phyloP scores from a whole-genome alignment of 2,329 filamentous ascomycete genomes.

The Nakataea oryzae region DNA sequence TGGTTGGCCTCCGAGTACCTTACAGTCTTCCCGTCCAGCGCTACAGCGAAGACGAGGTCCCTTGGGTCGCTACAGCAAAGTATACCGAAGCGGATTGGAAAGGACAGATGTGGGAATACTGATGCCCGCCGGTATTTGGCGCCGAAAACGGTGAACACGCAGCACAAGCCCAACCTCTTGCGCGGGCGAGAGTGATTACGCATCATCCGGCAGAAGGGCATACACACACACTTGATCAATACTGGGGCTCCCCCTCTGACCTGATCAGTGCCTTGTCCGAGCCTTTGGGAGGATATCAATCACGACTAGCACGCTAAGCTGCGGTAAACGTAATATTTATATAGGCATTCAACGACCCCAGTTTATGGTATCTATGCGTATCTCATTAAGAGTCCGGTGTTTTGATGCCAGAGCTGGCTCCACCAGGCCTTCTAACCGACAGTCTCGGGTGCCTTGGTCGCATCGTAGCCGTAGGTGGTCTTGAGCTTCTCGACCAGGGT shows the following conservation, averaged over 20 bases:
- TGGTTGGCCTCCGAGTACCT: conserved; percentile 69
- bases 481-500: conserved; percentile 63
- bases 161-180: neutral
- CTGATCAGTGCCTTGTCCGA: neutral
- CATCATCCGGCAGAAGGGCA: neutral
- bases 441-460: conserved; percentile 50
- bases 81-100: conserved; percentile 54
- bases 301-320: neutral
- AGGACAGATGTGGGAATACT: conserved; percentile 28
- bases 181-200: neutral
- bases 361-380: neutral
- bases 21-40: conserved; percentile 65
- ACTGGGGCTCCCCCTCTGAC: too few species aligned
- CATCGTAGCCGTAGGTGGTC: conserved; percentile 56
- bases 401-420: neutral
- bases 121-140: neutral
- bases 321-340: neutral
- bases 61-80: conserved; percentile 62
- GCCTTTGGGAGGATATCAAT: neutral
- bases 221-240: too few species aligned
- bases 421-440: conserved; percentile 22
- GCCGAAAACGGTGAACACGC: neutral
- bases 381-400: neutral
- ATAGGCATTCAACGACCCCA: neutral
- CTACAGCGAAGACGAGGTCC: conserved; percentile 53